A percentile compares a stretch with the other conserved stretches of the same genome.
Evolutionary conservation across 139 green algal genomes (phyloP).

Genomic region (Closterium sp.): DNA sequence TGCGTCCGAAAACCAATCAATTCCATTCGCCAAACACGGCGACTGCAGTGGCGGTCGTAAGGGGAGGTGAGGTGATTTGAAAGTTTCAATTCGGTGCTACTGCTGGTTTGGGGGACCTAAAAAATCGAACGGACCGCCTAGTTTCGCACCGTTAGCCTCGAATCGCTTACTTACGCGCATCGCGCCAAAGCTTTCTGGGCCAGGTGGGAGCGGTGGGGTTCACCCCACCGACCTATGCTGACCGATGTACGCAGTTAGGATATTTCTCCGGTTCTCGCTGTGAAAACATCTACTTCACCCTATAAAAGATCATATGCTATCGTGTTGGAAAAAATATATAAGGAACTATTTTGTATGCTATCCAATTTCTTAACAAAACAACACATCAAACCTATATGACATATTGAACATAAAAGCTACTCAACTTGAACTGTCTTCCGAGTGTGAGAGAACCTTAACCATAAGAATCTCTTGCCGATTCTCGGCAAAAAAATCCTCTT

Average conservation of each 20-base stretch:
- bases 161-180: not conserved
- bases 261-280: too few relatives aligned
- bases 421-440: too few relatives aligned
- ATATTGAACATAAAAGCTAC: too few relatives aligned
- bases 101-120: too few relatives aligned
- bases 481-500: not conserved
- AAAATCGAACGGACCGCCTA: not conserved
- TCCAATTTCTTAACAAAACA: too few relatives aligned
- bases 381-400: too few relatives aligned
- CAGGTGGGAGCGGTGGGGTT: not conserved
- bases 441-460: not conserved
- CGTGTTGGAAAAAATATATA: too few relatives aligned
- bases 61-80: not conserved
- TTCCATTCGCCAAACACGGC: not conserved
- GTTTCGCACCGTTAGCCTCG: not conserved
- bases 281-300: too few relatives aligned
- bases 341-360: too few relatives aligned
- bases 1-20: not conserved
- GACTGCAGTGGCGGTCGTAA: not conserved
- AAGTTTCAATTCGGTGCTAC: too few relatives aligned
- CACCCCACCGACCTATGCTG: not conserved
- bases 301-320: too few relatives aligned
- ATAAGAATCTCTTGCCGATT: not conserved
- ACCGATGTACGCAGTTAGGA: not conserved
- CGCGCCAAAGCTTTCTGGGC: too few relatives aligned